Evolutionary conservation across 2,329 filamentous ascomycete species (phyloP).

Genomic region (Colletotrichum orbiculare): DNA sequence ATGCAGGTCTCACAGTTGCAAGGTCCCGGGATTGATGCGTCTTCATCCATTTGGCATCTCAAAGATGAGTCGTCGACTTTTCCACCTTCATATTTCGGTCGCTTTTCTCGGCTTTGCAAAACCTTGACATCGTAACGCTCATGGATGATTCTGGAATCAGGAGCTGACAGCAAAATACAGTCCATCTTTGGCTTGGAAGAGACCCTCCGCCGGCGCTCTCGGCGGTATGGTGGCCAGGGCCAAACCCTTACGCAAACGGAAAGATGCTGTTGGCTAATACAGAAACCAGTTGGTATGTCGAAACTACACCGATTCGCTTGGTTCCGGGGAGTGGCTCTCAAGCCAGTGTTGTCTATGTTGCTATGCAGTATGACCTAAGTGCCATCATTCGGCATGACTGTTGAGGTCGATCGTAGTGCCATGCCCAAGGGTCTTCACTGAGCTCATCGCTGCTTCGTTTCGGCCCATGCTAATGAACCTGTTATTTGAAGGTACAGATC

Average conservation of each 20-base stretch:
- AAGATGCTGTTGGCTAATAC: slow-evolving; percentile 3
- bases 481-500: no score
- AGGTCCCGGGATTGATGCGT: slow-evolving; percentile 33
- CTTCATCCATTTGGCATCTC: slow-evolving; percentile 24
- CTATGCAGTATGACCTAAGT: slow-evolving; percentile 31
- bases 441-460: neutral
- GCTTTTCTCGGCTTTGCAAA: neutral
- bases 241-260: slow-evolving; percentile 26
- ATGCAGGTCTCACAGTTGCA: slow-evolving; percentile 38
- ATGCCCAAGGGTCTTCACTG: neutral
- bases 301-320: slow-evolving; percentile 7
- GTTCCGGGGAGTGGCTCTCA: neutral
- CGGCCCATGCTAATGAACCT: no score
- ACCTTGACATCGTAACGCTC: neutral
- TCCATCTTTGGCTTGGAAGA: neutral
- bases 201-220: neutral
- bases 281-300: slow-evolving; percentile 6
- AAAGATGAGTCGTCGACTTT: slow-evolving; percentile 33
- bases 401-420: slow-evolving; percentile 24
- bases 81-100: slow-evolving; percentile 14
- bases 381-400: slow-evolving; percentile 32
- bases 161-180: neutral
- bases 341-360: slow-evolving; percentile 6
- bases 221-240: slow-evolving; percentile 21
- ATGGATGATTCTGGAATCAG: neutral